These are phyloP conservation scores for Pythium coloratum DNA, from an alignment of 352 stramenopile species.

Conservation along the genomic window DNA sequence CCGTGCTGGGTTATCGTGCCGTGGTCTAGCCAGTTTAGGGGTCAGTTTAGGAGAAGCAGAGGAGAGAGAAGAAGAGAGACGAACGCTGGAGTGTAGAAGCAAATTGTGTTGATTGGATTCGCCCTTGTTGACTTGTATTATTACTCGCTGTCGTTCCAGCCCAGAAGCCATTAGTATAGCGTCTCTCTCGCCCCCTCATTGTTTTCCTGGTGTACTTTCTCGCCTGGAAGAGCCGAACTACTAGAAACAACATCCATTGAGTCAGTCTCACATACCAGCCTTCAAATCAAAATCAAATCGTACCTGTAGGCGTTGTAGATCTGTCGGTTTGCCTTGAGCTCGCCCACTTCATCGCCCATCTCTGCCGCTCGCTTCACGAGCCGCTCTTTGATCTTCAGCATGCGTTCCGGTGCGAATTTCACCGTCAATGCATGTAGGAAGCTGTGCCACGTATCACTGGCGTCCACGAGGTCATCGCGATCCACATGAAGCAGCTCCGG, in stretches of 20 bases:
- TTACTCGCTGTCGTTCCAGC: no score
- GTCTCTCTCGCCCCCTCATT: neutral
- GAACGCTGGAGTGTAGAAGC: slow-evolving; percentile 8
- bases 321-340: slow-evolving; percentile 60
- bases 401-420: slow-evolving; percentile 67
- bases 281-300: neutral
- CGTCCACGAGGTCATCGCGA: slow-evolving; percentile 38
- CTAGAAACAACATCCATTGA: slow-evolving; percentile 4
- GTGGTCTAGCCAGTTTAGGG: neutral
- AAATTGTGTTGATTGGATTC: slow-evolving; percentile 11
- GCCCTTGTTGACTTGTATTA: neutral
- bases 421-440: slow-evolving; percentile 65
- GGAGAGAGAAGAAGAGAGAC: slow-evolving; percentile 1
- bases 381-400: slow-evolving; percentile 64
- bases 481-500: slow-evolving; percentile 15
- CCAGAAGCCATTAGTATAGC: no score
- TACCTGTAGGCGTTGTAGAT: slow-evolving; percentile 72
- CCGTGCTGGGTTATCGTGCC: neutral
- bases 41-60: slow-evolving; percentile 3
- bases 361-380: slow-evolving; percentile 46
- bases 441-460: slow-evolving; percentile 46
- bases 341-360: slow-evolving; percentile 48
- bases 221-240: neutral
- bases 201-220: neutral
- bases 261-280: neutral